Evolutionary conservation across 768 basidiomycete genomes (phyloP).

Genomic region (Agaricus blazei): DNA sequence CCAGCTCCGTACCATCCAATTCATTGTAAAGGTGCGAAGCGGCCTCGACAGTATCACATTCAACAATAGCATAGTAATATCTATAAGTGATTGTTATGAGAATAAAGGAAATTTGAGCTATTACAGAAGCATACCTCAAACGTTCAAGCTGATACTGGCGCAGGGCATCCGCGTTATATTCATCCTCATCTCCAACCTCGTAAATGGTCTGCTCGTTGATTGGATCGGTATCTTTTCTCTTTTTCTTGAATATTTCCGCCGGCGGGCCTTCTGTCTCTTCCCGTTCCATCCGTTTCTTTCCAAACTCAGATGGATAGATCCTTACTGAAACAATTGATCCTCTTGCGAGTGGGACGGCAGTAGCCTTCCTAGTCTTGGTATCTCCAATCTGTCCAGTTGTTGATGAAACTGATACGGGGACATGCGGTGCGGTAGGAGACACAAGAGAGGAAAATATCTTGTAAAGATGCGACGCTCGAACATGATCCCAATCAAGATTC

Average conservation of each 20-base stretch:
- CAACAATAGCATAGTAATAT: constrained; percentile 93
- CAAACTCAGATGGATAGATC: constrained; percentile 93
- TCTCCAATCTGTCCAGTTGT: constrained; percentile 12
- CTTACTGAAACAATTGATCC: constrained; percentile 75
- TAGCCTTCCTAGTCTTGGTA: constrained; percentile 14
- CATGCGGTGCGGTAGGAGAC: constrained; percentile 47
- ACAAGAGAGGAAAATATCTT: constrained; percentile 89
- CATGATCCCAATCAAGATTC: constrained; percentile 97
- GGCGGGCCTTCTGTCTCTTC: constrained; percentile 94
- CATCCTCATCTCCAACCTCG: constrained; percentile 63
- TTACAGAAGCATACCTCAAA: constrained; percentile 55
- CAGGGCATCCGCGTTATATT: constrained; percentile 85
- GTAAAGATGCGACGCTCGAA: constrained; percentile 85
- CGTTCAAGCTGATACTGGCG: constrained; percentile 91
- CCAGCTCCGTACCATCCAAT: constrained; percentile 91
- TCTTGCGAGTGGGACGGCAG: constrained; percentile 29
- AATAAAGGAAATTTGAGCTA: not conserved
- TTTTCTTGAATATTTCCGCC: constrained; percentile 69
- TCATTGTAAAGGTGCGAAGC: constrained; percentile 80
- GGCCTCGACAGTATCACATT: constrained; percentile 74
- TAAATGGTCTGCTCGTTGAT: constrained; percentile 61
- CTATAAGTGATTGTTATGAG: constrained; percentile 31
- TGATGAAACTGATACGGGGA: constrained; percentile 22
- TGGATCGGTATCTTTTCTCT: constrained; percentile 42
- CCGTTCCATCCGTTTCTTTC: constrained; percentile 75